Conservation (phyloP, 805 yeast species). For the Schizosaccharomyces pombe region ASM294v3 CU329670.1:873001-873500, state of each 20-base stretch:
- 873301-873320: background rate
- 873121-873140: background rate
- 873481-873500: conserved; percentile 19
- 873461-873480: conserved; percentile 16
- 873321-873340: conserved; percentile 3
- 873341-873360: conserved; percentile 1
- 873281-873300: background rate
- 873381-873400: background rate
- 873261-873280: background rate
- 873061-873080: too few relatives aligned
- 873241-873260: background rate
- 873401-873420: background rate
- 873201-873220: background rate
- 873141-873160: background rate
- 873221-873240: background rate
- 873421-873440: background rate
- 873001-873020: too few relatives aligned
- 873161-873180: background rate
- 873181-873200: background rate
- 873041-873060: too few relatives aligned
- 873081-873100: background rate
- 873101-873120: background rate
- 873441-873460: conserved; percentile 9
- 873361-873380: background rate
- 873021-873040: too few relatives aligned